Base-by-base conservation (phyloP, 495 filamentous ascomycete genomes). In the Aspergillus saccharolyticus region DNA sequence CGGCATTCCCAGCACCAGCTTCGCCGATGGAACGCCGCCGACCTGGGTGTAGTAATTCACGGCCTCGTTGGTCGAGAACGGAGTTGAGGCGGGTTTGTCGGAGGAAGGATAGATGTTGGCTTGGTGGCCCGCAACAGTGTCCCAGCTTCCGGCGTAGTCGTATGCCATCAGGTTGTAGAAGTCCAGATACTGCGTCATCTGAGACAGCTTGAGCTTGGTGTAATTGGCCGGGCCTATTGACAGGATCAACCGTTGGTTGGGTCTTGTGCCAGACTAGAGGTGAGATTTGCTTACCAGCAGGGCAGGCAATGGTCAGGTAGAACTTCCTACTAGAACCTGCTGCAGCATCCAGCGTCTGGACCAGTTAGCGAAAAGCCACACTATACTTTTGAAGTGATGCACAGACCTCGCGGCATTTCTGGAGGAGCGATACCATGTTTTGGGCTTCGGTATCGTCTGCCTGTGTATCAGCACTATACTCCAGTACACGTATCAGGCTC, bases 1-100 rank as follows among this genome's bases (percentile, higher is more conserved):
- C 1, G 92, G 92, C 77, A 96, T 83, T 21, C 93, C 91, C 19
- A 96, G 72, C 20, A 95, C 80, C 24, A 97, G 85, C 72, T 95
- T 96, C 21, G 69, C 60, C 0, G 85, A 61, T 0, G 82, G 72
- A 6, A 96, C 82, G 4, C 85, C 87, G 3, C 74, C 67, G 15
- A 42, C 57, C 42, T 70, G 60, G 42, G 57, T 85, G 72, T 96
- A 96, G 66, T 89, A 79, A 22, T 77, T 59, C 21, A 82, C 49
- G 3, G 79, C 79, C 20, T 70, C 64, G 9, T 61, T 57, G 50
- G 76, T 78, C 6, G 72, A 76, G 65, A 78, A 82, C 0, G 79
- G 78, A 3, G 90, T 96, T 55, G 79, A 73, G 19, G 64, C 44
- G 0, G 85, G 80, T 63, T 83, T 83, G 22, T 71, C 52, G 18